phyloP scores from a whole-genome alignment of 352 stramenopile genomes.

The Halophytophthora polymorphica region DNA sequence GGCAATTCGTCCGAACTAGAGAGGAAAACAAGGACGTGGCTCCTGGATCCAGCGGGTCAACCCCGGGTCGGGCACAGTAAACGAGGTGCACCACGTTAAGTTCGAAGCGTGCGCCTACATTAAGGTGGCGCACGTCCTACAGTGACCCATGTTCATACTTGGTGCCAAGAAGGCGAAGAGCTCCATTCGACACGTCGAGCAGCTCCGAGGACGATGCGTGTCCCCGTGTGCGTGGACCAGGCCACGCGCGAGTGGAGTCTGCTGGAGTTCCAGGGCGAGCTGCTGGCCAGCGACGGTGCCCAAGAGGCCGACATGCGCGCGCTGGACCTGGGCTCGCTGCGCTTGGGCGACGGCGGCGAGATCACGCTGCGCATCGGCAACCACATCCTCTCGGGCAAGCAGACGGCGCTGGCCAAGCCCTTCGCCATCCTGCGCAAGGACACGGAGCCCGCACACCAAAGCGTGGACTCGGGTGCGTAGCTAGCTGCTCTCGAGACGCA shows the following conservation, averaged over 20 bases:
- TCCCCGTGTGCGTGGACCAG: constrained; percentile 62
- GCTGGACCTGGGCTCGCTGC: constrained; percentile 63
- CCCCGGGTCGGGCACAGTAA: too few species aligned
- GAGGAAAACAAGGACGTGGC: too few species aligned
- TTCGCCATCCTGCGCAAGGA: constrained; percentile 76
- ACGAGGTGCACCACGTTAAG: too few species aligned
- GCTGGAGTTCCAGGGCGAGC: constrained; percentile 78
- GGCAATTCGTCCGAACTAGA: too few species aligned
- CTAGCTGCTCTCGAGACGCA: not conserved
- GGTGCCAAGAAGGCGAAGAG: too few species aligned
- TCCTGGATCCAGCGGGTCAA: too few species aligned
- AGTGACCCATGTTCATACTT: too few species aligned
- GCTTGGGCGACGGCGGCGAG: constrained; percentile 50
- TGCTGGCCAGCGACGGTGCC: constrained; percentile 32
- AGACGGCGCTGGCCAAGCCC: constrained; percentile 38
- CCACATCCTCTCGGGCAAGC: constrained; percentile 74
- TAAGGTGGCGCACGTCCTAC: too few species aligned
- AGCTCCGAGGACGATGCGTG: constrained; percentile 35
- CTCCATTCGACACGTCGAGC: too few species aligned
- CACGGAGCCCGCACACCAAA: not conserved
- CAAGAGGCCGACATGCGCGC: constrained; percentile 30
- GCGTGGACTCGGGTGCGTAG: constrained; percentile 4
- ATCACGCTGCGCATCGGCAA: constrained; percentile 82
- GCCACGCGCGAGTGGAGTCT: constrained; percentile 76
- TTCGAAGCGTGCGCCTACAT: too few species aligned